Evolutionary conservation across 2,329 filamentous ascomycete genomes (phyloP), one percentile per base, ranked within the genome.

Genomic region (Fusarium nelsonii): DNA sequence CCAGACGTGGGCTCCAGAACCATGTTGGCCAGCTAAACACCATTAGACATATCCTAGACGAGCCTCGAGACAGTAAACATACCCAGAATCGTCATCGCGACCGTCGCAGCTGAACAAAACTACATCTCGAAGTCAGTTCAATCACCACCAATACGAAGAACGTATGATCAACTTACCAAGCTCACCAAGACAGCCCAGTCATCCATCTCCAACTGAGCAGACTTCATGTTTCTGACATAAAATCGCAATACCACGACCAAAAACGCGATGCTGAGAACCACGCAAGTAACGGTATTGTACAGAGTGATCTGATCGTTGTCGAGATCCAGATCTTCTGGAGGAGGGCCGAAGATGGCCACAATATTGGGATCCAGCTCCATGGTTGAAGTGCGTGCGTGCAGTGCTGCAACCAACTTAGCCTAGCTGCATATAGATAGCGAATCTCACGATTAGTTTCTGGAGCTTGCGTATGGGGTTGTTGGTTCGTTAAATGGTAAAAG

Each of bases 211-310:
- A 63, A 28, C 2, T 33, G 36, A 3, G 58, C 37, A 3, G 60
- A 63, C 26, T 63, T 63, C 60, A 63, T 63, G 28, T 40, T 63
- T 18, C 60, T 63, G 16, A 63, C 60, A 12, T 63, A 63, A 8
- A 63, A 63, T 1, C 60, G 60, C n/a, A 63, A 28, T 0, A 30
- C 58, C 2, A 63, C 60, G 2, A 28, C 44, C 0, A 40, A n/a
- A 0, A 36, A 34, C 1, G 60, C 50, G 3, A 63, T 30, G 0
- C 58, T 50, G 2, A 63, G 50, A 20, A 63, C 44, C 11, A 63
- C 32, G 5, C 50, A 63, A 15, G 44, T 55, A 1, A 63, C 58
- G 6, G 30, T 16, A 26, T 63, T 63, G 23, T 63, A 63, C 1
- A 32, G 26, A 0, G 43, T 34, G 15, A 58, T 30, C 8, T 58